Evolutionary conservation across 495 filamentous ascomycete species (phyloP), one percentile per base, ranked within the genome.

Genomic region (Aspergillus heteromorphus): DNA sequence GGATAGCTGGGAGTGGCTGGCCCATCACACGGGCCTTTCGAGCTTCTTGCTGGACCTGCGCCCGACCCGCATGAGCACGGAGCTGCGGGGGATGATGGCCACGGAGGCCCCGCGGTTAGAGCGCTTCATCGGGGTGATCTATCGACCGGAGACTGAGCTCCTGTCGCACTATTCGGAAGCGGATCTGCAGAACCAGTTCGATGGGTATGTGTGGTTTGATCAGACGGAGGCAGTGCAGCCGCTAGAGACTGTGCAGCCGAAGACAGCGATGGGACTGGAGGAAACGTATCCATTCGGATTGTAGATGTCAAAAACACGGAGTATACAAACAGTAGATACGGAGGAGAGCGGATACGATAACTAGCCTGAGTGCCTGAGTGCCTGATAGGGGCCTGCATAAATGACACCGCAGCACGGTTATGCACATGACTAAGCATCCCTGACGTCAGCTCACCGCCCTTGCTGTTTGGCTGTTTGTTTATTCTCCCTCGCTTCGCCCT

Each of bases 101-200:
- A 45, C 45, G 13, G 73, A 74, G 56, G 57, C 64, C 47, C 65
- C 62, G 23, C 59, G 75, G 16, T 62, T 81, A 6, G 68, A 83
- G 66, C 60, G 81, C 6, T 83, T 82, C 49, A 83, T 84, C 30
- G 81, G 81, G 1, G 81, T 83, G 10, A 80, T 84, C n/a, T 84
- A 83, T 59, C 65, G 73, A 4, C 81, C 81, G 6, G 71, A 75
- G 13, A 80, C 80, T 0, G 81, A 84, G 61, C 64, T 69, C 9
- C 49, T 73, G 45, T 80, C 77, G 20, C 81, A 83, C 59, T 84
- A 84, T 60, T 80, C 77, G 20, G 64, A 71, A 36, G 76, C 80
- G 0, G 67, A 75, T 23, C 57, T 84, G 45, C 76, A 79, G 31
- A 67, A 80, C 51, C 81, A 84, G 66, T 75, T 83, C 47, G 81